phyloP scores from a whole-genome alignment of 225 moss, liverwort and hornwort species.

The Anthoceros angustus region DNA sequence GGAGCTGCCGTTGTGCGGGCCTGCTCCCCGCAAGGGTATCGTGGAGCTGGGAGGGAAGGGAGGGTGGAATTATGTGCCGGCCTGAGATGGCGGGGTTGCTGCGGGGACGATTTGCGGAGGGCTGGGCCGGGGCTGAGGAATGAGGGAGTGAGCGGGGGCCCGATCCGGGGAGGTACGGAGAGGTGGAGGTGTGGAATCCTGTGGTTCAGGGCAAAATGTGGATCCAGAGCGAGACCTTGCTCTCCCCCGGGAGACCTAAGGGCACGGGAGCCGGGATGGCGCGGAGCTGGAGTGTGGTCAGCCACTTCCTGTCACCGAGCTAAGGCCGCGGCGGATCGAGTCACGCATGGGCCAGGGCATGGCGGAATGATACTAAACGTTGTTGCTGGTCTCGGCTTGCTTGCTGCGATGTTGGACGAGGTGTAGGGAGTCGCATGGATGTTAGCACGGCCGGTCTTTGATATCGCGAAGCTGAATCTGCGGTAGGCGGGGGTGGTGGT shows the following conservation, averaged over 20 bases:
- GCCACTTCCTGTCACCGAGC: background rate
- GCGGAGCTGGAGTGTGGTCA: background rate
- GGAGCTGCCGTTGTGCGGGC: too few species aligned
- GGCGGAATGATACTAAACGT: too few species aligned
- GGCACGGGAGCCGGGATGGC: background rate
- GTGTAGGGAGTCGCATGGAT: background rate
- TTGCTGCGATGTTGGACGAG: too few species aligned
- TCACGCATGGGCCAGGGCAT: too few species aligned
- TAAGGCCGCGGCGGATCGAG: background rate
- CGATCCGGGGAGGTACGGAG: background rate
- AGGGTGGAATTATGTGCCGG: too few species aligned
- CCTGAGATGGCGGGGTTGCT: too few species aligned
- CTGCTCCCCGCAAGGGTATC: too few species aligned
- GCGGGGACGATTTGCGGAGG: too few species aligned
- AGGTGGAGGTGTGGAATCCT: slow-evolving; percentile 1
- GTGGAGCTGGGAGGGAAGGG: too few species aligned
- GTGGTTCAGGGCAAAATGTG: background rate
- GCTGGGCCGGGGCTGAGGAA: too few species aligned
- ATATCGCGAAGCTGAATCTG: background rate
- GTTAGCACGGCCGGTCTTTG: background rate
- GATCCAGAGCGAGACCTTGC: background rate
- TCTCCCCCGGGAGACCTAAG: background rate
- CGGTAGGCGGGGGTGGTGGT: background rate
- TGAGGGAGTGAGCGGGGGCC: too few species aligned
- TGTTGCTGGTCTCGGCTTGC: too few species aligned